A percentile compares a stretch with the other conserved stretches of the same genome.
These are phyloP conservation scores for Corynespora cassiicola DNA, from an alignment of 2,329 filamentous ascomycete species.

Conservation along the genomic window DNA sequence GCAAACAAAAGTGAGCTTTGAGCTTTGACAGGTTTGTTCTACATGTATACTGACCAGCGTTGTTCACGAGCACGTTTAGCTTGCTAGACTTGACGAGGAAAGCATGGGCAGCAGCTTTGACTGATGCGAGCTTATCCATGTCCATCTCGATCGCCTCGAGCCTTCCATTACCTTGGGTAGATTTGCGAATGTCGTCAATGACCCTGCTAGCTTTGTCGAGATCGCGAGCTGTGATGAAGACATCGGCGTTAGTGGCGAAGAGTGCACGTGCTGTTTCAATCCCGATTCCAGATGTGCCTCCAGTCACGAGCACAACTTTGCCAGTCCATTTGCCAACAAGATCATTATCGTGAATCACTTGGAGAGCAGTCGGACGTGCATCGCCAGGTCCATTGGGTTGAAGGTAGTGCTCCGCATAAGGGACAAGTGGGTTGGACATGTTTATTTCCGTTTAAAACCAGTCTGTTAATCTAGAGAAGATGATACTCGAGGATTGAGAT, in stretches of 20 bases:
- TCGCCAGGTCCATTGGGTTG: constrained; percentile 45
- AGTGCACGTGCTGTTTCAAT: constrained; percentile 46
- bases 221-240: constrained; percentile 54
- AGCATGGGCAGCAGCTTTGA: constrained; percentile 11
- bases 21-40: too few relatives aligned
- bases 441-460: too few relatives aligned
- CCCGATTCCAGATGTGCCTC: constrained; percentile 31
- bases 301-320: constrained; percentile 32
- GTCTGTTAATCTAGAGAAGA: too few relatives aligned
- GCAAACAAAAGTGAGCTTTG: too few relatives aligned
- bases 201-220: constrained; percentile 22
- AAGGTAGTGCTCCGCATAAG: too few relatives aligned
- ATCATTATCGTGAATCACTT: constrained; percentile 48
- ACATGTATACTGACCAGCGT: too few relatives aligned
- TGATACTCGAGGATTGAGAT: too few relatives aligned
- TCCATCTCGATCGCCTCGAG: constrained; percentile 30
- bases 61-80: constrained; percentile 26
- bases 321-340: constrained; percentile 36
- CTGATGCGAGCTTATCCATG: constrained; percentile 13
- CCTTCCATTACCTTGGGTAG: constrained; percentile 19
- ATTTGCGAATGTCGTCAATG: constrained; percentile 10
- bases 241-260: constrained; percentile 51
- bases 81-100: constrained; percentile 8
- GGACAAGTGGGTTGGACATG: too few relatives aligned
- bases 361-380: constrained; percentile 48